Base-by-base conservation (phyloP, 2,329 filamentous ascomycete species). In the Sarocladiaceae sp. region DNA sequence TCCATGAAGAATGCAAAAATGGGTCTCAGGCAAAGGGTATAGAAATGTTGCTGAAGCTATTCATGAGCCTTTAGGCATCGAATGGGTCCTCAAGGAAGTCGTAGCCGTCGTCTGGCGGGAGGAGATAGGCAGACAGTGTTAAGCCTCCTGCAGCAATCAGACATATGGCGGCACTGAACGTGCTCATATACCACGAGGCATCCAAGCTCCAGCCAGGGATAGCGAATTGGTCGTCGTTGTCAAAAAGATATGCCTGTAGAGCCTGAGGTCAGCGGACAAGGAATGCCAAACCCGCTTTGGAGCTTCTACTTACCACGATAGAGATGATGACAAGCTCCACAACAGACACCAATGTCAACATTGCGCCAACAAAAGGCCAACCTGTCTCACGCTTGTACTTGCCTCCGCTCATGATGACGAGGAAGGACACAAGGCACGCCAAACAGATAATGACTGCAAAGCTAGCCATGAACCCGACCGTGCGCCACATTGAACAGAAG, bases 401-500 rank as follows among this genome's bases (percentile, higher is more conserved):
- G 31, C 91, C 90, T 17, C 92, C 91, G 2, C 78, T 72, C 58
- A 97, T 73, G 44, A 96, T 83, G 48, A 95, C 82, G 26, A 86
- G 63, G 68, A 93, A 96, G 17, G 85, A 82, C 25, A 96, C 84
- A n/a, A 96, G 70, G 6, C 84, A 84, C 52, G 87, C 90, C 36
- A 94, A 79, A 68, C 96, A 86, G 35, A 94, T 66, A n/a, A 96
- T 84, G 33, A 90, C 82, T 7, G 88, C 81, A 60, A 97, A 88
- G 50, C 86, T 88, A 73, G 96, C 90, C 57, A 96, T 71, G 70
- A 97, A 97, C 22, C 89, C 91, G 31, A 90, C 84, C 23, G 84
- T 90, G 54, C 88, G 82, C 93, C 93, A 99, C 79, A 95, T 87
- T 61, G 84, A 87, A 75, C 94, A 97, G 71, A 97, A 97, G 62